Percentiles rank a stretch among this genome's conserved stretches.
Evolutionary conservation across 148 eudicot species (phyloP).

Genomic region (Heliamphora exappendiculata): DNA sequence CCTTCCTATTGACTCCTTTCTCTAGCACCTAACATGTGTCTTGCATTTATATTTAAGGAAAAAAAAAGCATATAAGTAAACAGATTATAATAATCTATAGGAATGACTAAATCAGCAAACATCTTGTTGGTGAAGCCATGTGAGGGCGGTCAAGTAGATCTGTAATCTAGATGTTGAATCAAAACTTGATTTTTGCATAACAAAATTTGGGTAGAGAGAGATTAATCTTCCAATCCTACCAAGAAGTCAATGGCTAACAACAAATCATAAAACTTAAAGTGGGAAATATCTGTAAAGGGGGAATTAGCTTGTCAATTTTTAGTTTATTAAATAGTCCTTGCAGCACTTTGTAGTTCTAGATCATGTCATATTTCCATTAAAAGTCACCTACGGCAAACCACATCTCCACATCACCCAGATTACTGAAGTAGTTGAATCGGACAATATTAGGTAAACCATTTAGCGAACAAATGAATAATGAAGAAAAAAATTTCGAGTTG

Average conservation of each 20-base stretch:
- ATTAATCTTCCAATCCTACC: background rate
- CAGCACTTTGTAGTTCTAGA: conserved; percentile 92
- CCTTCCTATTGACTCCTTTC: background rate
- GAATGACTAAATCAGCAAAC: background rate
- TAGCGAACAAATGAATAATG: background rate
- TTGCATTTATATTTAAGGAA: background rate
- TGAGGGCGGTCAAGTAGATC: background rate
- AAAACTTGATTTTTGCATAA: background rate
- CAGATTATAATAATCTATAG: background rate
- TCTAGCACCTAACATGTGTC: background rate
- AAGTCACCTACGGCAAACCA: conserved; percentile 56
- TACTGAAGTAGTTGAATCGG: too few relatives aligned
- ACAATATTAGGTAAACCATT: conserved; percentile 3
- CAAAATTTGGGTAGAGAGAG: background rate
- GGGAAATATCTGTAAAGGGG: background rate
- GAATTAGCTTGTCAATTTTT: conserved; percentile 70
- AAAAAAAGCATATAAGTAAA: background rate
- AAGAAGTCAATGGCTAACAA: background rate
- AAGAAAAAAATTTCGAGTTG: background rate
- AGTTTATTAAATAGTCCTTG: conserved; percentile 90
- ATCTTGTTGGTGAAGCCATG: background rate
- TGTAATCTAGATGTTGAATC: background rate
- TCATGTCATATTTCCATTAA: conserved; percentile 87
- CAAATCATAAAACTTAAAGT: background rate
- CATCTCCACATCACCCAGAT: too few relatives aligned